phyloP scores from a whole-genome alignment of 2,329 filamentous ascomycete genomes.

The Penicillium sp. region DNA sequence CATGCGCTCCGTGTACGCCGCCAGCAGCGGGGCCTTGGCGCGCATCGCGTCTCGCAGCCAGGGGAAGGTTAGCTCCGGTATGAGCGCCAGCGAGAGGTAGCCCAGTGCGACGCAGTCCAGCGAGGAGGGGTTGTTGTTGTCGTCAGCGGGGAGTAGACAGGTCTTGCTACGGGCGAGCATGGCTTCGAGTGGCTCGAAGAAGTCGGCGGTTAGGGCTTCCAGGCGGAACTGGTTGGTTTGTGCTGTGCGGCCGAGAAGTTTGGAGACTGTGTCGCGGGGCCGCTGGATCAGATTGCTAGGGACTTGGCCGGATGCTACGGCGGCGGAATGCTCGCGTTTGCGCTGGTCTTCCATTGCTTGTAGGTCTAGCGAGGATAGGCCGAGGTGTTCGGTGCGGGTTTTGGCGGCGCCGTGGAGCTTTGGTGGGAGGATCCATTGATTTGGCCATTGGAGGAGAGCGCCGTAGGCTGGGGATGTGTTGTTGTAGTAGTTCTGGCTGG shows the following conservation, averaged over 20 bases:
- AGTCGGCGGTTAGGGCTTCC: conserved; percentile 66
- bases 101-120: conserved; percentile 79
- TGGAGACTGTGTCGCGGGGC: conserved; percentile 58
- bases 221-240: conserved; percentile 72
- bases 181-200: conserved; percentile 68
- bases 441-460: conserved; percentile 74
- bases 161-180: conserved; percentile 53
- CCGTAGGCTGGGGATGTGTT: conserved; percentile 79
- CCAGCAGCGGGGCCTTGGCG: conserved; percentile 47
- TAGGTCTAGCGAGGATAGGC: conserved; percentile 65
- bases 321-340: conserved; percentile 37
- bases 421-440: conserved; percentile 82
- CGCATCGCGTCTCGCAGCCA: conserved; percentile 61
- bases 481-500: conserved; percentile 78
- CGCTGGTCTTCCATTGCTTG: conserved; percentile 48
- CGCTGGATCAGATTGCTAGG: conserved; percentile 53
- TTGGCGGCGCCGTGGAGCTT: conserved; percentile 68
- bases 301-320: conserved; percentile 40
- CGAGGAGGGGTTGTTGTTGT: conserved; percentile 52
- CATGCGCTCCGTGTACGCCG: conserved; percentile 45
- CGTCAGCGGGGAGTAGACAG: conserved; percentile 52
- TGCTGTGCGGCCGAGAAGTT: conserved; percentile 64
- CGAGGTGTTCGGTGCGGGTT: conserved; percentile 65
- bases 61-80: conserved; percentile 58
- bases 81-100: conserved; percentile 72